A percentile compares a stretch with the other conserved stretches of the same genome.
These are phyloP conservation scores for Histomonas meleagridis DNA, from an alignment of 208 protist genomes.

Conservation along the genomic window DNA sequence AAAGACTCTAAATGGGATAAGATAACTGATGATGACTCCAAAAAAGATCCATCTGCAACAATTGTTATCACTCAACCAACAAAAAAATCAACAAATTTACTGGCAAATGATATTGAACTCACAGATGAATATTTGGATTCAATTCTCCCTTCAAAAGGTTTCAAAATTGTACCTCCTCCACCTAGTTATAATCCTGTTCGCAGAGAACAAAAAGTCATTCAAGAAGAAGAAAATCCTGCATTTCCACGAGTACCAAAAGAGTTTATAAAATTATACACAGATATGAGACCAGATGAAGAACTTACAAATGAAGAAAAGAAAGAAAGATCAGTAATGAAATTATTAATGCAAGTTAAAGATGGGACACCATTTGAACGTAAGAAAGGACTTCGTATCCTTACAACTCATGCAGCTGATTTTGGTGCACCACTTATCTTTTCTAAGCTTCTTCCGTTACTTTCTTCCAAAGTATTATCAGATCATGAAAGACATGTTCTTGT, in stretches of 20 bases:
- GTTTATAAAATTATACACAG: slow-evolving; percentile 2
- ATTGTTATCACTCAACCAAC: slow-evolving; percentile 3
- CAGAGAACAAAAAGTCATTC: not conserved
- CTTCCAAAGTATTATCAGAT: slow-evolving; percentile 79
- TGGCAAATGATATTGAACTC: not conserved
- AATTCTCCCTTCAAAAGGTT: slow-evolving; percentile 15
- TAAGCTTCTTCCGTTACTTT: slow-evolving; percentile 88
- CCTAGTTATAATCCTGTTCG: not conserved
- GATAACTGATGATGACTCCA: not conserved
- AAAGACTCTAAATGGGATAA: not conserved
- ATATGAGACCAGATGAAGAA: not conserved
- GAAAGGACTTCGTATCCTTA: slow-evolving; percentile 78
- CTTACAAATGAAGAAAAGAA: slow-evolving; percentile 33
- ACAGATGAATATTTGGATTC: slow-evolving; percentile 31
- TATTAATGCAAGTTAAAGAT: slow-evolving; percentile 93
- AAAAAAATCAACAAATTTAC: not conserved
- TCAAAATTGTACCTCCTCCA: slow-evolving; percentile 5
- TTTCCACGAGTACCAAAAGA: not conserved
- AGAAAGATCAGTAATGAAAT: slow-evolving; percentile 81
- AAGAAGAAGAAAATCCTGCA: not conserved
- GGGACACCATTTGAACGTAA: slow-evolving; percentile 87
- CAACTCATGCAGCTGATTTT: slow-evolving; percentile 88
- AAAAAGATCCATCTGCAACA: not conserved
- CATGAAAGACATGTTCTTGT: slow-evolving; percentile 90
- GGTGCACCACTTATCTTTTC: slow-evolving; percentile 87